Conservation (phyloP, 208 protist genomes). For the Trichomonas vaginalis region DNA sequence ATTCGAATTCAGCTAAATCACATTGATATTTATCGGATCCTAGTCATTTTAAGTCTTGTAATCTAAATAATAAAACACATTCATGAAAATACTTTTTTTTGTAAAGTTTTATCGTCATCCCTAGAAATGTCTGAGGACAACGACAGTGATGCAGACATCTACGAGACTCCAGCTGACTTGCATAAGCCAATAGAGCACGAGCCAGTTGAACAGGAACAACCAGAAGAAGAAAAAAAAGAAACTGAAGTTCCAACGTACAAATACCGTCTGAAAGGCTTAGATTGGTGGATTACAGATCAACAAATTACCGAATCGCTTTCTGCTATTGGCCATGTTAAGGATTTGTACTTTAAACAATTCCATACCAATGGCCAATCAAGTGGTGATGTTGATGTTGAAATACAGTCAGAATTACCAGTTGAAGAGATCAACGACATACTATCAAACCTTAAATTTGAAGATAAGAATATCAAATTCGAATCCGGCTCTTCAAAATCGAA, state of each 20-base stretch:
- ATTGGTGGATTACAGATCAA: conserved; percentile 11
- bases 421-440: not conserved
- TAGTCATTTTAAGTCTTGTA: too few relatives aligned
- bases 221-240: not conserved
- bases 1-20: too few relatives aligned
- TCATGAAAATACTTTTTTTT: too few relatives aligned
- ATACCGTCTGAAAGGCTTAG: not conserved
- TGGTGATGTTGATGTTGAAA: not conserved
- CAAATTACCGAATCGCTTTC: not conserved
- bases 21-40: too few relatives aligned
- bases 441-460: not conserved
- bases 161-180: not conserved
- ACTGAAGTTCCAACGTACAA: not conserved
- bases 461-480: not conserved
- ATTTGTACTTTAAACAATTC: not conserved
- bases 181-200: not conserved
- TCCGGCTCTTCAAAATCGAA: not conserved
- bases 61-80: too few relatives aligned
- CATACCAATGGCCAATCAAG: not conserved
- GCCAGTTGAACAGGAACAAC: too few relatives aligned
- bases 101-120: not conserved
- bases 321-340: not conserved
- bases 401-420: not conserved
- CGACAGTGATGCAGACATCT: not conserved
- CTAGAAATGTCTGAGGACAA: not conserved